Percentiles rank a stretch among this genome's conserved stretches.
Conservation (phyloP, 2,329 filamentous ascomycete genomes). For the Mycogone perniciosa region DNA sequence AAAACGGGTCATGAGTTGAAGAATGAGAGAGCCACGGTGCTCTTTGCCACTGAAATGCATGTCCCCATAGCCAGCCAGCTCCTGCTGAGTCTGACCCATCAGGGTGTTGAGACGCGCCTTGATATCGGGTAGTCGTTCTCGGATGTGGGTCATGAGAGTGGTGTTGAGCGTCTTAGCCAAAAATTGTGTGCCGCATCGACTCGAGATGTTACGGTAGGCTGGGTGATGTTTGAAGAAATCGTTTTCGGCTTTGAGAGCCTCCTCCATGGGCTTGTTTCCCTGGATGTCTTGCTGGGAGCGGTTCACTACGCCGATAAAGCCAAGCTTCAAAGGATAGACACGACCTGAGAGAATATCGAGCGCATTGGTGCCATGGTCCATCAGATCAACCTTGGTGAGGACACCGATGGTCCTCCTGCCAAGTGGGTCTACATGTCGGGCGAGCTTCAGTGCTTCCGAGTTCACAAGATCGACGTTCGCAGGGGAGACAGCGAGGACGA, state of each 20-base stretch:
- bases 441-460: slow-evolving; percentile 93
- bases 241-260: slow-evolving; percentile 80
- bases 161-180: slow-evolving; percentile 91
- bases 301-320: slow-evolving; percentile 97
- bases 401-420: slow-evolving; percentile 94
- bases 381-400: slow-evolving; percentile 91
- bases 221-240: slow-evolving; percentile 98
- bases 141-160: slow-evolving; percentile 93
- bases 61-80: slow-evolving; percentile 94
- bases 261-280: slow-evolving; percentile 86
- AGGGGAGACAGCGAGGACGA: slow-evolving; percentile 91
- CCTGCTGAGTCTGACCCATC: slow-evolving; percentile 99
- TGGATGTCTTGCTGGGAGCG: slow-evolving; percentile 97
- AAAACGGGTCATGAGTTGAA: slow-evolving; percentile 97
- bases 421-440: slow-evolving; percentile 91
- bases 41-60: slow-evolving; percentile 97
- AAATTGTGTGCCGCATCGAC: slow-evolving; percentile 86
- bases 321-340: slow-evolving; percentile 93
- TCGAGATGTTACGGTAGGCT: slow-evolving; percentile 93
- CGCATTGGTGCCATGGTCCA: slow-evolving; percentile 98
- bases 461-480: slow-evolving; percentile 98
- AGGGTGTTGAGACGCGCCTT: slow-evolving; percentile 95
- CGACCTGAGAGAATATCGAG: slow-evolving; percentile 95
- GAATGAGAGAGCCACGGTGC: slow-evolving; percentile 86
- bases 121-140: slow-evolving; percentile 92